These are phyloP conservation scores for Pythium vanterpoolii DNA, from an alignment of 352 stramenopile species.

Conservation along the genomic window DNA sequence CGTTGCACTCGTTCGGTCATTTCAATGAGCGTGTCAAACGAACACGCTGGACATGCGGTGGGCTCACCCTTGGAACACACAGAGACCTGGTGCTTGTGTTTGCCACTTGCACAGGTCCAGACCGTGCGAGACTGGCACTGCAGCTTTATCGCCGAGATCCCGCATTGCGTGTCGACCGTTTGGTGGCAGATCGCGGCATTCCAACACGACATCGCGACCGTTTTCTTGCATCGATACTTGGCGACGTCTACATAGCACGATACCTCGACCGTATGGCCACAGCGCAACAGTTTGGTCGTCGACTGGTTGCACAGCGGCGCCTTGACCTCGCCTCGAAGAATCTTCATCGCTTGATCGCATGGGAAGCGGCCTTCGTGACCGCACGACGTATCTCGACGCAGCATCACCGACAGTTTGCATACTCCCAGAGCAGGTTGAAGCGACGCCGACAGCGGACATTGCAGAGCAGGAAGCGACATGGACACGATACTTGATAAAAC, in stretches of 20 bases:
- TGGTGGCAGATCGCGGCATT: constrained; percentile 43
- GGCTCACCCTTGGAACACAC: constrained; percentile 54
- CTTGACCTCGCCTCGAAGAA: constrained; percentile 22
- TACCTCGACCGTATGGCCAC: constrained; percentile 38
- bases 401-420: constrained; percentile 36
- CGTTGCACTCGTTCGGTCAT: constrained; percentile 20
- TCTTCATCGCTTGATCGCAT: constrained; percentile 45
- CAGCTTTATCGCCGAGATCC: constrained; percentile 8
- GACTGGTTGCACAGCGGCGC: constrained; percentile 13
- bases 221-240: constrained; percentile 30
- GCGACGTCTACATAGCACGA: constrained; percentile 37
- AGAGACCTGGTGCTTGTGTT: constrained; percentile 36
- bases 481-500: constrained; percentile 34
- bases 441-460: constrained; percentile 16
- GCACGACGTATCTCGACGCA: constrained; percentile 38
- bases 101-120: constrained; percentile 37
- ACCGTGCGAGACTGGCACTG: constrained; percentile 34
- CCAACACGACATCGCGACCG: constrained; percentile 53
- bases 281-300: constrained; percentile 31
- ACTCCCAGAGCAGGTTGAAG: constrained; percentile 27
- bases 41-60: constrained; percentile 49
- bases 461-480: constrained; percentile 30
- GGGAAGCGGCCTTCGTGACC: constrained; percentile 58
- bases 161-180: constrained; percentile 28
- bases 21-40: constrained; percentile 24